These are phyloP conservation scores for Kuraishia cidri DNA, from an alignment of 805 yeast species.

Conservation along the genomic window DNA sequence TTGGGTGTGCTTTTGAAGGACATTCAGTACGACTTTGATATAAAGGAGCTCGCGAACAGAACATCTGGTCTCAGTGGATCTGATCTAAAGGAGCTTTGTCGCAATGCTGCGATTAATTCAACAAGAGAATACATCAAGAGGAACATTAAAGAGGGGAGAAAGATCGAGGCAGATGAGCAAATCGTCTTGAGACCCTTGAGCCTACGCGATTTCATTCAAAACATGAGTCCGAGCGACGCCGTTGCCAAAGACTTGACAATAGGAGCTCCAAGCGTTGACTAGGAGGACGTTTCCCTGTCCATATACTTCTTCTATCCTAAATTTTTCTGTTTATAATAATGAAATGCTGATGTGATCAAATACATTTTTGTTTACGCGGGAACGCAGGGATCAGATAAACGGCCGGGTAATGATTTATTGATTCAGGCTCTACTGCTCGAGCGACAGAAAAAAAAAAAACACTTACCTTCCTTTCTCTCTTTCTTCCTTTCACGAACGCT, in stretches of 20 bases:
- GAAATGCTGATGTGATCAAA: no score
- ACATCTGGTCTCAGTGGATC: slow-evolving; percentile 85
- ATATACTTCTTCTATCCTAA: no score
- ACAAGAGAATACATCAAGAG: slow-evolving; percentile 72
- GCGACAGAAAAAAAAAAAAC: no score
- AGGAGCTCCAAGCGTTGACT: slow-evolving; percentile 2
- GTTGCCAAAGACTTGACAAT: slow-evolving; percentile 8
- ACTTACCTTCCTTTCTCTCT: no score
- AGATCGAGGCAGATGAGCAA: slow-evolving; percentile 21
- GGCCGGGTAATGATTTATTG: no score
- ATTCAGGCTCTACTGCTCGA: no score
- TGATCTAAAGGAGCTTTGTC: slow-evolving; percentile 81
- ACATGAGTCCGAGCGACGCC: slow-evolving; percentile 19
- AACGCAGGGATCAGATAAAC: no score
- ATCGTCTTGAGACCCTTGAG: slow-evolving; percentile 52
- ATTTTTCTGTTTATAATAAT: no score
- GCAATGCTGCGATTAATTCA: slow-evolving; percentile 88
- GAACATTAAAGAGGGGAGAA: slow-evolving; percentile 37
- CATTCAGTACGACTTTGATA: slow-evolving; percentile 60
- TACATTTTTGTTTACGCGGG: background rate
- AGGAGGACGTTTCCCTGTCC: no score
- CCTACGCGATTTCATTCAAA: slow-evolving; percentile 52
- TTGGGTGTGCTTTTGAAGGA: slow-evolving; percentile 63
- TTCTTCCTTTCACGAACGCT: no score
- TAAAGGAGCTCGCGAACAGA: slow-evolving; percentile 45